Base-by-base conservation (phyloP, 495 filamentous ascomycete genomes). In the Durotheca rogersii region DNA sequence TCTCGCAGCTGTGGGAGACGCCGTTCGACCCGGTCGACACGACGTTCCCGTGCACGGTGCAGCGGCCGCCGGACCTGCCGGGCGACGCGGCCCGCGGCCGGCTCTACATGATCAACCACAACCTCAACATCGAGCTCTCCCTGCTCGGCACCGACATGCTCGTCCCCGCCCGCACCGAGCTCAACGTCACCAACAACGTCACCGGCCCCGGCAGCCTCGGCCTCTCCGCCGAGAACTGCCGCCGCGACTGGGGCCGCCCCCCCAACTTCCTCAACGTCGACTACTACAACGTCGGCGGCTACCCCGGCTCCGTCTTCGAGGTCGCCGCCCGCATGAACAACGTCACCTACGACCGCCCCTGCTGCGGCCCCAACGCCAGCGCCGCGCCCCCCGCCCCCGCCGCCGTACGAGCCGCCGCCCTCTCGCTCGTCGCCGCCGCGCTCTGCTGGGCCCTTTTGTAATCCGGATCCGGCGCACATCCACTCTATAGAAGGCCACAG, bases 101-200 rank as follows among this genome's bases (percentile, higher is more conserved):
- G 38, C 75, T 96, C 74, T 94, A 94, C 51, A 83, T 96, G 70
- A 88, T 88, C 48, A 97, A 97, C 57, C 92, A 97, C 66, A 96
- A 96, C 63, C 71, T 95, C 17, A 94, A 95, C 63, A 69, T 84
- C 34, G 78, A 90, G 54, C 71, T 94, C 23, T 76, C 72, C 25
- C 58, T 90, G 31, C 75, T 79, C 0, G 81, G 81, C 4, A 44
- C 74, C 10, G 72, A 68, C 31, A 64, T 93, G 54, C 66, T 93
- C n/a, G 84, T 95, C 46, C 90, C 91, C 2, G 88, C 90, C 56
- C 82, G 77, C 0, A 77, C 81, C 4, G 53, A 74, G 19, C 62
- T 92, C 10, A 81, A 84, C 36, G 58, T 72, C 30, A 95, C 88
- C 6, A 96, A 96, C 65, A 83, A 72, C 0, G 73, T 72, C 3